Base-by-base conservation (phyloP, 2,329 filamentous ascomycete species). In the Iodosphaeria phyllophila region DNA sequence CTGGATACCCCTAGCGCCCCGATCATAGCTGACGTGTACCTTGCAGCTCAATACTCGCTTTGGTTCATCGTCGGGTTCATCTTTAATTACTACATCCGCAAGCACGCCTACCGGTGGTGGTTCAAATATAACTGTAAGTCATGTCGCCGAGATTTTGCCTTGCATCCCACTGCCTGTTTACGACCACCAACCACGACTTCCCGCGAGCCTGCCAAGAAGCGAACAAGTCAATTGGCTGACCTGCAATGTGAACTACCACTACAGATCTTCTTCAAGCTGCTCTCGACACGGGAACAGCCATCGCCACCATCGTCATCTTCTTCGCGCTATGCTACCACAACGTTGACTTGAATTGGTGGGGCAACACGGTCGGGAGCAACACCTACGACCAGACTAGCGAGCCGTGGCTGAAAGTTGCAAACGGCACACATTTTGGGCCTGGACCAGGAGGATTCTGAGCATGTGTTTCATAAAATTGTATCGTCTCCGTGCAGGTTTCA, bases 281-380 rank as follows among this genome's bases (percentile, higher is more conserved):
- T 1, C 36, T 54, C 14, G 52, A 55, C 16, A 46, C 44, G 2
- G 51, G 50, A 3, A 41, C 54, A 5, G 41, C 52, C 9, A 33
- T 54, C 10, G 32, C 37, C 13, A 36, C 31, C 19, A 38, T 39
- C 25, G 30, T 40, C 25, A 40, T 41, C 18, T 41, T 41, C 29
- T 41, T 41, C 30, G 23, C 30, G n/a, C 27, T 41, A 11, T 37
- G 40, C 17, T 38, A 35, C 32, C 25, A 29, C 8, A 30, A 36
- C 26, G 19, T 36, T 26, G 22, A 33, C 16, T 22, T 40, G 6
- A 21, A 33, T 12, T 63, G 58, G 58, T 62, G 58, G 58, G 58
- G 58, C 17, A 62, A 62, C 34, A 41, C 35, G 11, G 45, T 49
- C 28, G 46, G 44, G 44, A 36, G 46, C 24, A 41, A 48, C 18